phyloP scores from a whole-genome alignment of 495 filamentous ascomycete species.

The Evernia prunastri region DNA sequence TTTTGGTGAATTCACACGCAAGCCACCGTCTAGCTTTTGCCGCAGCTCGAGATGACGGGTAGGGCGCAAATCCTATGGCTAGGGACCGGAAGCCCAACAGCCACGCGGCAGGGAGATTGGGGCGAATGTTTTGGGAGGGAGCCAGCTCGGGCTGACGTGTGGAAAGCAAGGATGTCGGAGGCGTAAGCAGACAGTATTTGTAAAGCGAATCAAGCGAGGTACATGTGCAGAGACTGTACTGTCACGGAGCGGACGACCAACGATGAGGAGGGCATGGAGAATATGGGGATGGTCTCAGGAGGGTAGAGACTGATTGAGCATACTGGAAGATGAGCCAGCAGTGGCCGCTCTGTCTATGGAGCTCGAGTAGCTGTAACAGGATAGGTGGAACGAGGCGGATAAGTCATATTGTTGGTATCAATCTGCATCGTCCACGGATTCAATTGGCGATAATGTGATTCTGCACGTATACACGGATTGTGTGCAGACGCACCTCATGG shows the following conservation, averaged over 20 bases:
- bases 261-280: no score
- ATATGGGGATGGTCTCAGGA: neutral
- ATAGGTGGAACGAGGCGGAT: neutral
- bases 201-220: neutral
- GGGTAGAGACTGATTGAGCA: neutral
- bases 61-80: neutral
- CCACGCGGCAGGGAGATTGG: neutral
- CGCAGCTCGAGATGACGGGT: neutral
- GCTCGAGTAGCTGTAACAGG: neutral
- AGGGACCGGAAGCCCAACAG: neutral
- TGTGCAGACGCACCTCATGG: neutral
- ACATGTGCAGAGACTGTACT: neutral
- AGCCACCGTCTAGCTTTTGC: neutral
- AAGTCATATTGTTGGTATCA: neutral
- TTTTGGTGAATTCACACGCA: neutral
- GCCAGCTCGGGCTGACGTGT: slow-evolving; percentile 11
- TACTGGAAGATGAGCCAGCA: neutral
- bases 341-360: neutral
- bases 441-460: neutral
- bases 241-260: neutral
- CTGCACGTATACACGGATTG: neutral
- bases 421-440: no score
- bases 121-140: neutral
- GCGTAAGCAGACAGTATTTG: slow-evolving; percentile 9
- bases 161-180: slow-evolving; percentile 7